Conservation (phyloP, 2,329 filamentous ascomycete genomes). For the Sphaerulina musiva region DNA sequence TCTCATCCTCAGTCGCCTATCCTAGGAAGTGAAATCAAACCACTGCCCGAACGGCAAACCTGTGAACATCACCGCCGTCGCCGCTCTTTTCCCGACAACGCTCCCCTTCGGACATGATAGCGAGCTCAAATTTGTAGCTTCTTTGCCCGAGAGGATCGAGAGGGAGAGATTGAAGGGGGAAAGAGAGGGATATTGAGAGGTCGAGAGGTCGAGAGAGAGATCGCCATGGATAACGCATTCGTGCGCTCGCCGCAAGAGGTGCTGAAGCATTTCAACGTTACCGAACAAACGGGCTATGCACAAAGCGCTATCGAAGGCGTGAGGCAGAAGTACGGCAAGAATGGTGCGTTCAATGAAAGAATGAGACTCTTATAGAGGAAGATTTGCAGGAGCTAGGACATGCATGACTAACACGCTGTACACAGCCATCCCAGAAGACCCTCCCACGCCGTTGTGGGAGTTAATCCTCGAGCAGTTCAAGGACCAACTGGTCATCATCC, state of each 20-base stretch:
- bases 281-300: constrained; percentile 31
- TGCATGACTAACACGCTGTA: constrained; percentile 13
- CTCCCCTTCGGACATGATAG: neutral
- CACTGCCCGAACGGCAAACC: too few relatives aligned
- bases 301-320: constrained; percentile 28
- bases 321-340: constrained; percentile 34
- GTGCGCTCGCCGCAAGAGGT: constrained; percentile 32
- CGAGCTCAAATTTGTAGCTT: too few relatives aligned
- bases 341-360: constrained; percentile 27
- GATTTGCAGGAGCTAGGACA: too few relatives aligned
- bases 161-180: too few relatives aligned
- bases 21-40: too few relatives aligned
- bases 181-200: neutral
- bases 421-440: constrained; percentile 73
- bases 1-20: neutral
- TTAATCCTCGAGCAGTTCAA: constrained; percentile 98
- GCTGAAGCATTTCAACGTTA: constrained; percentile 34
- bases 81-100: neutral
- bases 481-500: constrained; percentile 92
- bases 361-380: neutral
- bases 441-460: constrained; percentile 91
- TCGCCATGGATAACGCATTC: constrained; percentile 35
- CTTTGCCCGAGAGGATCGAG: too few relatives aligned
- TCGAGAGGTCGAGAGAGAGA: neutral
- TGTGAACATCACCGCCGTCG: too few relatives aligned